Base-by-base conservation (phyloP, 345 rosid species). In the Citrus sinensis region DNA sequence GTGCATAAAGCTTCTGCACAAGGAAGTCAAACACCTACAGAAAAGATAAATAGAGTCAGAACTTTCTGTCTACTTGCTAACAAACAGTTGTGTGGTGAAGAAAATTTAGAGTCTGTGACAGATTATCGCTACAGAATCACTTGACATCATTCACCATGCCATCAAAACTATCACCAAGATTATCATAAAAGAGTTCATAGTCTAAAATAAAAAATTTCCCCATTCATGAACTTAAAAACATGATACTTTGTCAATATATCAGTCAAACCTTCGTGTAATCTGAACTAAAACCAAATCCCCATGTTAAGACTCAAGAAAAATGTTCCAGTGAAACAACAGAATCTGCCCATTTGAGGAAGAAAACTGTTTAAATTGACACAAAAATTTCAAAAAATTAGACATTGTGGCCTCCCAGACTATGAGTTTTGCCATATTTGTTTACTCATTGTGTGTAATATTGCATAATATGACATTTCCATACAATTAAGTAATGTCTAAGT, bases 1-100 rank as follows among this genome's bases (percentile, higher is more conserved):
- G 80, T 24, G 98, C 98, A 81, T 92, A 84, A 69, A 96, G 99
- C 89, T 96, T 96, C 88, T 94, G 99, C 82, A 94, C 95, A 75
- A 94, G 90, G 87, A 96, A 96, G 72, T 96, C 99, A 90, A 92
- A 96, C 67, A 92, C 95, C 99, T 96, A 83, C 58, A 82, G 73
- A 65, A 83, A 81, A 71, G 55, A 54, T 16, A 34, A 67, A 80
- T 27, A 81, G 3, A 75, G 27, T 68, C 51, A 14, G 9, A 67
- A 25, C 2, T 5, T 66, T 10, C 56, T 22, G 1, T n/a, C 32
- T 11, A 7, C 71, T 61, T 13, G 34, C 70, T 42, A 24, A 24
- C 46, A 46, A 60, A 71, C 55, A 49, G 58, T 24, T 49, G 46
- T 11, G 62, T 13, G 40, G 56, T 40, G 14, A 49, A 64, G 6